Percentiles rank a stretch among this genome's conserved stretches.
phyloP scores from a whole-genome alignment of 78 protist species.

The Guillardia theta region DNA sequence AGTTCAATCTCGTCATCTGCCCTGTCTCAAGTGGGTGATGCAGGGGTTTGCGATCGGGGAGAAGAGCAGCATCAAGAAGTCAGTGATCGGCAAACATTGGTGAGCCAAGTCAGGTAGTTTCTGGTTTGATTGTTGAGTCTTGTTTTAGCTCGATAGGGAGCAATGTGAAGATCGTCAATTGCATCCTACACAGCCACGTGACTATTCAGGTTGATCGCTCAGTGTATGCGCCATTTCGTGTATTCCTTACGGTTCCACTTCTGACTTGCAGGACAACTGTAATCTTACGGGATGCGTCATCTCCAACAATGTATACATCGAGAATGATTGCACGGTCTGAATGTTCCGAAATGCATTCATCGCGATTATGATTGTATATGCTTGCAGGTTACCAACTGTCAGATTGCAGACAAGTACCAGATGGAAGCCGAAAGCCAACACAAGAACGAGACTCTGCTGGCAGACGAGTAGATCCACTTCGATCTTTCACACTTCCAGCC shows the following conservation, averaged over 20 bases:
- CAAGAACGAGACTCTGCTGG: constrained; percentile 16
- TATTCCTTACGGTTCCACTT: background rate
- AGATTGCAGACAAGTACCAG: background rate
- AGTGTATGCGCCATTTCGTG: background rate
- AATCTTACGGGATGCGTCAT: background rate
- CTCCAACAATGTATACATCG: background rate
- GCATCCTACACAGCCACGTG: constrained; percentile 76
- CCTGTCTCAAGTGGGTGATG: no score
- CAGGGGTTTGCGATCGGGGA: constrained; percentile 59
- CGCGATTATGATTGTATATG: background rate
- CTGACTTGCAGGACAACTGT: constrained; percentile 21
- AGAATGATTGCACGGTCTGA: background rate
- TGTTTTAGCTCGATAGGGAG: constrained; percentile 44
- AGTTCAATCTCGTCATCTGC: no score
- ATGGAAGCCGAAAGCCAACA: background rate
- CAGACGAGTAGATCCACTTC: no score
- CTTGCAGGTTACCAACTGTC: background rate
- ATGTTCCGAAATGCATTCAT: background rate
- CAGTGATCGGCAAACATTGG: background rate
- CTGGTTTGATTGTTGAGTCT: background rate
- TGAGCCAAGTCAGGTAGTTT: background rate
- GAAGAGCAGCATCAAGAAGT: constrained; percentile 41
- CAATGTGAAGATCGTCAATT: constrained; percentile 64
- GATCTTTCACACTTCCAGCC: no score
- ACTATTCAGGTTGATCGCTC: background rate